phyloP scores from a whole-genome alignment of 139 green algal genomes.

The Zygnema circumcarinatum region DNA sequence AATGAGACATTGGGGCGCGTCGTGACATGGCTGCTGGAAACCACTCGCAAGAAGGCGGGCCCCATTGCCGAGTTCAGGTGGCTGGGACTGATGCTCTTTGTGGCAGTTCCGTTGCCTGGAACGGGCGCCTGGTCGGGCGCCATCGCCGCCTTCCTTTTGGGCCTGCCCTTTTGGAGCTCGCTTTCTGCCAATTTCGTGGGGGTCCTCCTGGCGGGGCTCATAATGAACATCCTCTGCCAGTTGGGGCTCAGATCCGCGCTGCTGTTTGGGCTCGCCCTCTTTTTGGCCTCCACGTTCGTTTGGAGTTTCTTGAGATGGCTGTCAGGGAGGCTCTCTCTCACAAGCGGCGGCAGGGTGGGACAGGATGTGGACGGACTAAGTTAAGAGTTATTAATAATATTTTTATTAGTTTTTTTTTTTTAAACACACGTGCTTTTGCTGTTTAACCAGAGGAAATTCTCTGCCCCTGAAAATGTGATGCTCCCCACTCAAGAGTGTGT shows the following conservation, averaged over 20 bases:
- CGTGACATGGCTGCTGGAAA: slow-evolving; percentile 42
- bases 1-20: not conserved
- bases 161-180: slow-evolving; percentile 50
- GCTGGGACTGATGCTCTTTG: slow-evolving; percentile 61
- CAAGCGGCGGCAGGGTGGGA: no score
- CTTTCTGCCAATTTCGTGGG: slow-evolving; percentile 50
- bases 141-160: slow-evolving; percentile 54
- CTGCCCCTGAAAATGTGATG: no score
- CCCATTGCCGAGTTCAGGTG: slow-evolving; percentile 52
- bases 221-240: slow-evolving; percentile 50
- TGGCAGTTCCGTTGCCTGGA: slow-evolving; percentile 56
- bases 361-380: no score
- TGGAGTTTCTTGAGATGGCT: slow-evolving; percentile 52
- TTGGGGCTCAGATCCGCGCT: slow-evolving; percentile 31
- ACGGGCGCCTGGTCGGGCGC: slow-evolving; percentile 60
- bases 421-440: no score
- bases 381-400: no score
- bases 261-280: slow-evolving; percentile 36
- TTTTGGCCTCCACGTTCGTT: slow-evolving; percentile 32
- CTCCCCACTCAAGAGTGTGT: no score
- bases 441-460: no score
- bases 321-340: no score
- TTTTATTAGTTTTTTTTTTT: no score
- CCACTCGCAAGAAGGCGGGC: slow-evolving; percentile 41
- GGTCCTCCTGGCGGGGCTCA: slow-evolving; percentile 52